Evolutionary conservation across 2,329 filamentous ascomycete species (phyloP), one percentile per base, ranked within the genome.

Genomic region (Fusarium cicatricum): DNA sequence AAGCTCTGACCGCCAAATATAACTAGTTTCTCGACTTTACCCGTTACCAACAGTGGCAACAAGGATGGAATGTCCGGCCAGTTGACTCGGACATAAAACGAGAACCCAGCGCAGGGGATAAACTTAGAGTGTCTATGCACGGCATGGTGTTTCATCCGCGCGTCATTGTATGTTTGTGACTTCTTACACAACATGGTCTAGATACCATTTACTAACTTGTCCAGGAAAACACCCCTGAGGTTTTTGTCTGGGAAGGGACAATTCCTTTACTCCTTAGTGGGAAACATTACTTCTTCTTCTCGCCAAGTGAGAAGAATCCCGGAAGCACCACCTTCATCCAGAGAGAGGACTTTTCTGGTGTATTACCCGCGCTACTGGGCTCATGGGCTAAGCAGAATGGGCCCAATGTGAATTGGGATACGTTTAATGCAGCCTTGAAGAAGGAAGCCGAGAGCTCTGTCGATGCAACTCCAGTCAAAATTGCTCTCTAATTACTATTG

Each of bases 281-380:
- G 2, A 47, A 19, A 12, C 61, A 64, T 32, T 29, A 48, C 14
- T 64, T 64, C 32, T 11, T 11, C 11, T 64, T 64, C 36, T 49
- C 42, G 1, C 52, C 59, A 5, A 64, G 61, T 17, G 40, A 50
- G 19, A 17, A 50, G n/a, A 60, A 44, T 6, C 52, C 55, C 4
- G 59, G 59, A 19, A 50, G 51, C 1, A 62, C 59, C 7, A 58
- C 46, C 2, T 62, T 64, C 36, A 41, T 55, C 11, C 61, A 62
- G 21, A 40, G 34, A 2, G 59, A 64, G 15, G 47, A 54, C 2
- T 64, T 55, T 11, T 16, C 21, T 3, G 61, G 59, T 2, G 12
- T 15, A 1, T 42, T 61, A 23, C 21, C 38, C 9, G 37, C 36
- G 2, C 29, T 52, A n/a, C 19, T 52, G 29, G 42, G 54, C 9